Base-by-base conservation (phyloP, 1,284 basidiomycete species). In the Volvariella volvacea region DNA sequence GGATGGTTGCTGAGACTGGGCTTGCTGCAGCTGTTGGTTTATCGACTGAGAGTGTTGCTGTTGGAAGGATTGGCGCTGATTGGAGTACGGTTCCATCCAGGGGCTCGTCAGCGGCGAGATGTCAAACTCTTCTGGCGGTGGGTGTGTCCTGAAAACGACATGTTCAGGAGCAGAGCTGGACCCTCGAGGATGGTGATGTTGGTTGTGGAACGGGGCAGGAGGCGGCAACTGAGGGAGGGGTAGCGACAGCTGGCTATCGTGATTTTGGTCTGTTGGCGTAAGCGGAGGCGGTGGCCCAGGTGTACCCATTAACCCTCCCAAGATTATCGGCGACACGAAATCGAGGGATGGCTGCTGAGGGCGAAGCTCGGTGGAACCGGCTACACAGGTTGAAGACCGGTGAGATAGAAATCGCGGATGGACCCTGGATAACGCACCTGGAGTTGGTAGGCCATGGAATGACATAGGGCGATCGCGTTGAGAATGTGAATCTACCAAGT, bases 61-160 rank as follows among this genome's bases (percentile, higher is more conserved):
- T 44, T 10, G 25, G 25, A 44, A 44, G 3, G 50, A 46, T 41
- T 55, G 55, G 36, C 55, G 54, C 4, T 47, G 45, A 28, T 37
- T 42, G 17, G 30, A 39, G 36, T 67, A 58, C 0, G 83, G 73
- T 2, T 78, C 80, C 1, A 88, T 67, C 81, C 83, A 86, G 1
- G 85, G 85, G 52, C 84, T 87, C 0, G 83, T 83, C 21, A 88
- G 63, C 0, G 85, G 85, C 2, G 82, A 84, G 39, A 88, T 76
- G 50, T 88, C 81, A 46, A 81, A 73, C 48, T 83, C 83, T 15
- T 83, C 80, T 9, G 66, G 63, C 1, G 73, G 70, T 1, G 34
- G 58, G 52, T 48, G 46, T 15, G 65, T 62, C 22, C 63, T 66
- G 57, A 84, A 85, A 9, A 73, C 80, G 34, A 84, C 69, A 51